These are phyloP conservation scores for Yamadazyma epiphylla DNA, from an alignment of 1,139 yeast genomes.

Conservation along the genomic window DNA sequence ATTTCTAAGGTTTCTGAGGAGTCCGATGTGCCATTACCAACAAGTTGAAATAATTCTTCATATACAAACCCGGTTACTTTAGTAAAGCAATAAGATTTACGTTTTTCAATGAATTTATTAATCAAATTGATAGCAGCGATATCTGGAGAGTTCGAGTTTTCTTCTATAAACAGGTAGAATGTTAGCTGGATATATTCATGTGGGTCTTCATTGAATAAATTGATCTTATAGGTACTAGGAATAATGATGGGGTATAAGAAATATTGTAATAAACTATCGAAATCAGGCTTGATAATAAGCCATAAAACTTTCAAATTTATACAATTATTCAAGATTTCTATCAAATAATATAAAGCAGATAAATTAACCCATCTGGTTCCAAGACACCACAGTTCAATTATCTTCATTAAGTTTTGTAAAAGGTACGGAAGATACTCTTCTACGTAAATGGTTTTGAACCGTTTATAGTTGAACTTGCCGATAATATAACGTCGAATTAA, in stretches of 20 bases:
- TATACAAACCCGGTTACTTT: slow-evolving; percentile 67
- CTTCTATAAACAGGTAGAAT: slow-evolving; percentile 59
- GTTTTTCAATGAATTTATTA: slow-evolving; percentile 63
- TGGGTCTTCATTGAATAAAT: slow-evolving; percentile 83
- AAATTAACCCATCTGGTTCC: slow-evolving; percentile 66
- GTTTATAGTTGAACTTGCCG: slow-evolving; percentile 46
- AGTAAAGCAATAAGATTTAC: slow-evolving; percentile 57
- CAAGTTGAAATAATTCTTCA: slow-evolving; percentile 44
- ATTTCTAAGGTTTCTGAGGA: slow-evolving; percentile 40
- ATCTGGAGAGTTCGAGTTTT: slow-evolving; percentile 54
- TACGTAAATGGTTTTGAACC: slow-evolving; percentile 46
- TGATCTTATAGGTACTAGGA: slow-evolving; percentile 67
- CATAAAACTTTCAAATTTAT: slow-evolving; percentile 68
- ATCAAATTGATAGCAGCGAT: slow-evolving; percentile 62
- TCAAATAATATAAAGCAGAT: slow-evolving; percentile 61
- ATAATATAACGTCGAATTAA: slow-evolving; percentile 73
- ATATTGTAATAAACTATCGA: slow-evolving; percentile 60
- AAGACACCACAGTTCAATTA: slow-evolving; percentile 72
- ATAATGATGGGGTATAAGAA: slow-evolving; percentile 77
- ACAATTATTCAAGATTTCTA: slow-evolving; percentile 69
- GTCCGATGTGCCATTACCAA: too few relatives aligned
- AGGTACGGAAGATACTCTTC: slow-evolving; percentile 71
- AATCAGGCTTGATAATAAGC: slow-evolving; percentile 67
- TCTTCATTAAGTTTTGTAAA: slow-evolving; percentile 56
- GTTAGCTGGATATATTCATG: slow-evolving; percentile 82